Evolutionary conservation across 2,329 filamentous ascomycete species (phyloP), one percentile per base, ranked within the genome.

Genomic region (Fusarium hostae): DNA sequence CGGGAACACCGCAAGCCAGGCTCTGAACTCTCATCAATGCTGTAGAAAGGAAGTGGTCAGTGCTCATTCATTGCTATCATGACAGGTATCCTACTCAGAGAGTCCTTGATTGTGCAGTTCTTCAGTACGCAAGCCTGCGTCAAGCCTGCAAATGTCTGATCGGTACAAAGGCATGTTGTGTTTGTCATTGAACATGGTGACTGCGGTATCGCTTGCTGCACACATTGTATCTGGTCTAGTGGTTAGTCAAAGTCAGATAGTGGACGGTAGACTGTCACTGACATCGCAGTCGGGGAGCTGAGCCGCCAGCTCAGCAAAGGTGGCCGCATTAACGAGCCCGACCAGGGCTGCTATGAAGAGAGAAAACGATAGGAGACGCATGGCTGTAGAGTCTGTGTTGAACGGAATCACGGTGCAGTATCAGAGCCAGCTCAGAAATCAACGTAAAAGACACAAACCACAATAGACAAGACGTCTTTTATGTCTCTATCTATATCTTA

Each of bases 111-210:
- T 2, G 60, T 72, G 22, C 70, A 72, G 18, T 52, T 60, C 40
- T 57, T 32, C 24, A 55, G 6, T 6, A 72, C 70, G n/a, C 70
- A 72, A 34, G 56, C 56, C 26, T 72, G 70, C 3, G 65, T 59
- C 28, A 72, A 20, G 3, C 52, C 57, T 6, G 69, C 65, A 39
- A 72, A 72, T 7, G 60, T 70, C 13, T 59, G 60, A 10, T 72
- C 65, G 9, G 70, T 72, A n/a, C 70, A 72, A 9, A 72, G 40
- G 26, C 70, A 72, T 58, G 69, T 70, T 4, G 60, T 59, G 28
- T 72, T 72, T 30, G 60, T 66, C 60, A 72, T 20, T 9, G 55
- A 48, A 22, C 70, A 72, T 13, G 69, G 60, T 6, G 70, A 72
- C 10, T 48, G 13, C 16, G 70, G 70, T 10, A 72, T 32, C 4